Conservation (phyloP, 371 early-diverging fungal species). For the Lichtheimia ramosa region DNA sequence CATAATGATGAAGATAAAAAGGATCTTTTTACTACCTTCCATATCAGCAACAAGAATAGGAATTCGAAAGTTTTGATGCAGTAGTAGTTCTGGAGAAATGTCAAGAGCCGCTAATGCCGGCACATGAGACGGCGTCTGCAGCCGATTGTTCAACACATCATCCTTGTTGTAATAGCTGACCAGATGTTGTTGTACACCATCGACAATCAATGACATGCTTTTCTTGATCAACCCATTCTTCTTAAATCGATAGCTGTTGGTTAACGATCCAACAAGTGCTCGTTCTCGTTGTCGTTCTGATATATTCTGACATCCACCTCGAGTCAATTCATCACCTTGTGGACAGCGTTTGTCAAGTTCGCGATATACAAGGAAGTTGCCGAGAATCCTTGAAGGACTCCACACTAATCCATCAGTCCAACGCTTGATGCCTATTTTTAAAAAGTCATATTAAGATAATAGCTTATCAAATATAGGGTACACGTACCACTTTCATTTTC, state of each 20-base stretch:
- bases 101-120: slow-evolving; percentile 46
- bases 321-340: slow-evolving; percentile 22
- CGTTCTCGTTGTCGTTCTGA: slow-evolving; percentile 48
- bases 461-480: not conserved
- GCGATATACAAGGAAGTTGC: slow-evolving; percentile 78
- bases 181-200: slow-evolving; percentile 76
- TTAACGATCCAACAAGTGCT: slow-evolving; percentile 61
- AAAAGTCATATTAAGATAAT: not conserved
- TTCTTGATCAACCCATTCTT: slow-evolving; percentile 83
- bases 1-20: too few relatives aligned
- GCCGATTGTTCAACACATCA: slow-evolving; percentile 55
- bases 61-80: slow-evolving; percentile 58
- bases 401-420: slow-evolving; percentile 90
- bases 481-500: slow-evolving; percentile 60
- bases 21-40: not conserved
- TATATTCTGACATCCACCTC: slow-evolving; percentile 1
- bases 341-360: slow-evolving; percentile 62
- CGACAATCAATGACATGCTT: slow-evolving; percentile 76
- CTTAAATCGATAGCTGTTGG: slow-evolving; percentile 66
- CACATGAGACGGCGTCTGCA: slow-evolving; percentile 56
- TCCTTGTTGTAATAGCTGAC: slow-evolving; percentile 84
- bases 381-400: slow-evolving; percentile 83
- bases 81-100: slow-evolving; percentile 52
- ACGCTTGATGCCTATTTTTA: slow-evolving; percentile 68
- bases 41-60: slow-evolving; percentile 17